Evolutionary conservation across 768 basidiomycete species (phyloP).

Genomic region (Podaxis mareebaensis): DNA sequence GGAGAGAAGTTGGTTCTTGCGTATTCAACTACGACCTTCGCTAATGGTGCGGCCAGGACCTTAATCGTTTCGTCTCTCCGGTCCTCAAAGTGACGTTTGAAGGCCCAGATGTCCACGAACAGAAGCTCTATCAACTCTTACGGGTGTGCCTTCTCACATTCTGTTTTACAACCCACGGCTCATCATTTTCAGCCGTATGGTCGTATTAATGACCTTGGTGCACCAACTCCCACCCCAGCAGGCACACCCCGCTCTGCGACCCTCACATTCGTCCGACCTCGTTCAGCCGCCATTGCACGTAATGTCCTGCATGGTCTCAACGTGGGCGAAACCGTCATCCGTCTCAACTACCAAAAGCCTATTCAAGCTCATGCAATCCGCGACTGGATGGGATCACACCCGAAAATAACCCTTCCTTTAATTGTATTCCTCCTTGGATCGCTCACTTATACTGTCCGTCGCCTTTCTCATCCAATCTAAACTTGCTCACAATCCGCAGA

Average conservation of each 20-base stretch:
- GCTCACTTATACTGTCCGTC: conserved; percentile 79
- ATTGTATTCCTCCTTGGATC: conserved; percentile 88
- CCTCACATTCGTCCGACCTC: conserved; percentile 61
- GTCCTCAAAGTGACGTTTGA: conserved; percentile 82
- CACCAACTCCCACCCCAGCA: conserved; percentile 60
- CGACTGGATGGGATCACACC: conserved; percentile 86
- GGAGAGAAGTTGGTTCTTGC: conserved; percentile 63
- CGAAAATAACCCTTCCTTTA: conserved; percentile 78
- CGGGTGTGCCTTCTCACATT: conserved; percentile 49
- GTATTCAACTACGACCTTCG: neutral
- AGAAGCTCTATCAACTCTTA: conserved; percentile 74
- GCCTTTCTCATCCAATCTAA: neutral
- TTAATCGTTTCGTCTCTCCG: conserved; percentile 77
- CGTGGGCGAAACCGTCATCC: conserved; percentile 48
- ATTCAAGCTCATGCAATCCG: conserved; percentile 66
- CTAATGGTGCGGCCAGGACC: conserved; percentile 54
- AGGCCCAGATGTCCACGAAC: conserved; percentile 84
- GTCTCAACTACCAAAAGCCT: conserved; percentile 60
- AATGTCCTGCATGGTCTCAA: conserved; percentile 74
- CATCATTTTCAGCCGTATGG: conserved; percentile 63
- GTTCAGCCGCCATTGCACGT: conserved; percentile 77
- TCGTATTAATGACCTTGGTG: conserved; percentile 64
- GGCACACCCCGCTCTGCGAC: conserved; percentile 67
- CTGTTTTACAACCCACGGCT: neutral
- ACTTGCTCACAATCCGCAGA: conserved; percentile 39